Percentiles rank a stretch among this genome's conserved stretches.
phyloP scores from a whole-genome alignment of 495 filamentous ascomycete genomes.

The Cetradonia linearis region DNA sequence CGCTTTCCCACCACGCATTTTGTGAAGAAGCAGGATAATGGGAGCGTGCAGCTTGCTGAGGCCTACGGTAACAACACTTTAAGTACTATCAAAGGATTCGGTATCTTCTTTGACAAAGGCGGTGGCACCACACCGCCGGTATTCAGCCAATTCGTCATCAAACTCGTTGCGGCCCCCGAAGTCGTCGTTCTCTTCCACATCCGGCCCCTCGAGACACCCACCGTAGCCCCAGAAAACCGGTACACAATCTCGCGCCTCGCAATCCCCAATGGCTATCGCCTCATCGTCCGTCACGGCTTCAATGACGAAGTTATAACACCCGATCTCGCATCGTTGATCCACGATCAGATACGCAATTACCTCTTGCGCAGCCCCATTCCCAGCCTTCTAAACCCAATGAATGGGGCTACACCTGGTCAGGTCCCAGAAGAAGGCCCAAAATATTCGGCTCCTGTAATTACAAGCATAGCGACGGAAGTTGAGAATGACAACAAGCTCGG shows the following conservation, averaged over 20 bases:
- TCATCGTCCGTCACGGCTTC: conserved; percentile 59
- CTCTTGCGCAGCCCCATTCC: conserved; percentile 30
- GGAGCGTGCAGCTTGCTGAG: conserved; percentile 27
- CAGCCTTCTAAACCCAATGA: background rate
- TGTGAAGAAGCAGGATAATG: background rate
- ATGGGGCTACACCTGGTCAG: background rate
- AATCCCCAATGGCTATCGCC: conserved; percentile 51
- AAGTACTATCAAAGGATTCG: conserved; percentile 41
- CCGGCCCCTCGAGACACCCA: conserved; percentile 39
- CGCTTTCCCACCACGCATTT: conserved; percentile 41
- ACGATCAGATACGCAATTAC: conserved; percentile 47
- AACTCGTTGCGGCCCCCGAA: conserved; percentile 46
- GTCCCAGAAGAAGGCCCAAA: background rate
- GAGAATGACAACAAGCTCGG: background rate
- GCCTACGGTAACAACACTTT: conserved; percentile 38
- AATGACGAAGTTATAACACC: conserved; percentile 56
- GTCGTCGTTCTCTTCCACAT: conserved; percentile 53
- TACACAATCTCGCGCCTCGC: conserved; percentile 37
- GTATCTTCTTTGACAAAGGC: conserved; percentile 56
- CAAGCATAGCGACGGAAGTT: background rate
- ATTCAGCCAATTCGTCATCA: conserved; percentile 53
- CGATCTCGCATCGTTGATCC: conserved; percentile 48
- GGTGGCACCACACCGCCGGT: conserved; percentile 43
- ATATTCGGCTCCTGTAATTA: background rate
- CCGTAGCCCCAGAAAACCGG: conserved; percentile 35